Base-by-base conservation (phyloP, 305 asterid genomes). In the Salvia sclarea region DNA sequence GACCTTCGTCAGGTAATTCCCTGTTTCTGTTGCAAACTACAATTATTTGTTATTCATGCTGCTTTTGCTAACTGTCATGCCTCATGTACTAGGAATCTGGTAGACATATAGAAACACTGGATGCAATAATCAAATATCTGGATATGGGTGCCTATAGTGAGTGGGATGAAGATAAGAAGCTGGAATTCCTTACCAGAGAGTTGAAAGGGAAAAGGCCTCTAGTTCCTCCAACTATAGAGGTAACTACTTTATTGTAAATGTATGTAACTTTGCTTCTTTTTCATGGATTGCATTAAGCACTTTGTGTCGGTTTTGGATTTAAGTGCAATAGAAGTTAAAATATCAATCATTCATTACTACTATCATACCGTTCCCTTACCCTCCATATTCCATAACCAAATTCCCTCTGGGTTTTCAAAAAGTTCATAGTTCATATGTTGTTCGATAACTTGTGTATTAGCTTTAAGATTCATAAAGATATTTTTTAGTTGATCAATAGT, bases 151-250 rank as follows among this genome's bases (percentile, higher is more conserved):
- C 90, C 70, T 93, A 93, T 59, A 91, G 96, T 70, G 95, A 91
- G 76, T 93, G 98, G 98, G 91, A 88, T 73, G 98, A 93, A 83
- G 92, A 79, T 21, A 85, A 73, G 75, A 92, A 81, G 76, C 83
- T 90, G 33, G 94, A 90, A 48, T 92, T 92, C 75, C 79, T 92
- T 79, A 88, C 88, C 9, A 84, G 73, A 69, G 98, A 92, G 86
- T 86, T 92, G 47, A 92, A 90, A 75, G 96, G 98, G 80, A 92
- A 92, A 84, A 85, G 98, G 77, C 97, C 98, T 35, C 78, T 92
- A 49, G 86, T 93, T 62, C 98, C 98, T 50, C 84, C 86, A 69
- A 73, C 85, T 63, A 91, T 91, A 75, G 88, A 88, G 89, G 98
- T 87, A 69, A 67, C 56, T 71, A 47, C 21, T 25, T 55, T 17